Evolutionary conservation across 129 eudicot genomes (phyloP).

Genomic region (Kitagawia praeruptora): DNA sequence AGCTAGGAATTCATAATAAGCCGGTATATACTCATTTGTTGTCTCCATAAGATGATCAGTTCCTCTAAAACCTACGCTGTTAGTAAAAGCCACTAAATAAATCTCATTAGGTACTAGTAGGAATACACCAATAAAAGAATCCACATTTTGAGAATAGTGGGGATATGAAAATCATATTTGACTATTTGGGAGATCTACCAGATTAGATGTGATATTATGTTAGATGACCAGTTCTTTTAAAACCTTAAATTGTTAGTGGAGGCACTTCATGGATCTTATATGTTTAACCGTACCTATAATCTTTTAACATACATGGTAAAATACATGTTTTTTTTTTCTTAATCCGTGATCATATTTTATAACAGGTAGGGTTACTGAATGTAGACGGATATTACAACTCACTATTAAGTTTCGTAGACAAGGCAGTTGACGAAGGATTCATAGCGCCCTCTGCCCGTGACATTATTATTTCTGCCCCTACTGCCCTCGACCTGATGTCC

Average conservation of each 20-base stretch:
- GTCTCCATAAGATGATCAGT: not conserved
- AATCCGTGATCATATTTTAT: not conserved
- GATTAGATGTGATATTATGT: not conserved
- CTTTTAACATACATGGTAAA: not conserved
- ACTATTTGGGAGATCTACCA: not conserved
- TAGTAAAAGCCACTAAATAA: not conserved
- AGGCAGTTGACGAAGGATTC: constrained; percentile 92
- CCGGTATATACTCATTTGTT: constrained; percentile 32
- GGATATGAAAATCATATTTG: not conserved
- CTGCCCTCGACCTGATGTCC: constrained; percentile 83
- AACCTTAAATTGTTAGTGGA: not conserved
- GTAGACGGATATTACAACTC: constrained; percentile 88
- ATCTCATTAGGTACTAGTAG: not conserved
- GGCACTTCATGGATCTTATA: not conserved
- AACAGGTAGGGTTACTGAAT: constrained; percentile 81
- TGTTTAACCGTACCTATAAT: not conserved
- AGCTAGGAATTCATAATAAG: constrained; percentile 21
- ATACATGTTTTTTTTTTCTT: not conserved
- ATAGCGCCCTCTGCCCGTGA: constrained; percentile 66
- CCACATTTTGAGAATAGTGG: not conserved
- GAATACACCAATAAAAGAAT: not conserved
- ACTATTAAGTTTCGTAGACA: constrained; percentile 66
- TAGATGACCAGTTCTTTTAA: not conserved
- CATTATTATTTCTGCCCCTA: constrained; percentile 86
- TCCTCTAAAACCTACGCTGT: not conserved